phyloP scores from a whole-genome alignment of 805 yeast genomes.

The Suhomyces canberraensis region DNA sequence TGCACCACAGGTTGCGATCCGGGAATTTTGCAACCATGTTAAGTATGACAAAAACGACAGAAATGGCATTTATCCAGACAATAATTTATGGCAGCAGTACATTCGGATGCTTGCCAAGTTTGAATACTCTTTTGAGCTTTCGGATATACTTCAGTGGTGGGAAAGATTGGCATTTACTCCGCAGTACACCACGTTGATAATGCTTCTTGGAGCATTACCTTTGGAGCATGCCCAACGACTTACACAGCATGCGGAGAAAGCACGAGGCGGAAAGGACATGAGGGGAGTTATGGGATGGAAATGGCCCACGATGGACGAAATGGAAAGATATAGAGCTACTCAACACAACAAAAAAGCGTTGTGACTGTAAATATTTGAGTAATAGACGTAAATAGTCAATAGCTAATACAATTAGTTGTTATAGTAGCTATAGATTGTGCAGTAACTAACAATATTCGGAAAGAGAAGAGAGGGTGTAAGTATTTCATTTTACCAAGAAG shows the following conservation, averaged over 20 bases:
- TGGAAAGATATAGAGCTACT: not conserved
- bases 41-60: conserved; percentile 7
- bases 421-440: no score
- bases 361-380: not conserved
- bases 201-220: conserved; percentile 38
- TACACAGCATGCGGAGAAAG: conserved; percentile 31
- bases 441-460: no score
- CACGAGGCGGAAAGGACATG: conserved; percentile 8
- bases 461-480: no score
- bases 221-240: conserved; percentile 35
- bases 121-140: conserved; percentile 46
- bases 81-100: conserved; percentile 50
- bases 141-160: conserved; percentile 54
- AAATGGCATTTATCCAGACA: conserved; percentile 38
- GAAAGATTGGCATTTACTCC: conserved; percentile 46
- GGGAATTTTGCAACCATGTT: conserved; percentile 50
- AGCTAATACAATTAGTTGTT: no score
- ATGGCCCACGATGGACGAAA: conserved; percentile 6
- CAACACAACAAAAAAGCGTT: no score
- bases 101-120: conserved; percentile 48
- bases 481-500: no score
- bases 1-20: conserved; percentile 60
- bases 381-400: no score
- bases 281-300: no score
- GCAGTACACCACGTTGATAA: conserved; percentile 32